Base-by-base conservation (phyloP, 2,329 filamentous ascomycete species). In the Cladophialophora psammophila region DNA sequence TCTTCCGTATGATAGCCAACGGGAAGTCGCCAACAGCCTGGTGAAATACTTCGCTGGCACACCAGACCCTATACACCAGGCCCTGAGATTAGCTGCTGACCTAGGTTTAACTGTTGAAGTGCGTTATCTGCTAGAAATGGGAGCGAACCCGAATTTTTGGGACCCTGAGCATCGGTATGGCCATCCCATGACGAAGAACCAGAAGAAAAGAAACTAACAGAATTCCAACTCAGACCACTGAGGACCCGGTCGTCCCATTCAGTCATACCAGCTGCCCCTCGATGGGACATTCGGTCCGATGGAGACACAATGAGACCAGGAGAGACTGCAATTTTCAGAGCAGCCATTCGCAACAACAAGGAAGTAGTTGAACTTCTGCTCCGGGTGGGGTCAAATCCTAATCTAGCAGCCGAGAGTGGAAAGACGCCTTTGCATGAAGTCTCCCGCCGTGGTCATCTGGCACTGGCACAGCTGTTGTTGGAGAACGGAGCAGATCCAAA, bases 391-490 rank as follows among this genome's bases (percentile, higher is more conserved):
- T 12, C 45, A 50, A 20, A 50, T 26, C 45, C 45, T 9, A 50
- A 50, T 9, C 18, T 50, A 26, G 7, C 45, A 50, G 45, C 45
- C 12, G 45, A 50, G 45, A 50, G 8, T 26, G 45, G 45, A 31
- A 50, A 50, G 45, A 50, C 45, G 9, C 45, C 45, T 50, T 50
- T 50, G 12, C 45, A 50, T 20, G 45, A 50, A 50, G 45, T 9
- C 10, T 31, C 45, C 7, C 20, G 45, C 45, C 20, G 45, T 50
- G 45, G 45, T 12, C 20, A 50, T 50, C 18, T 50, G 12, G 45
- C 45, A 3, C 45, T 50, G 45, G 45, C 26, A 31, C 45, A 50
- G 45, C 45, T 50, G 18, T 31, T 50, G 18, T 50, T 50, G 45
- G 45, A 50, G 45, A 18, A 50, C 10, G 2, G 18, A 5, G 45